Evolutionary conservation across 495 filamentous ascomycete species (phyloP).

Genomic region (Penicillium longicatenatum): DNA sequence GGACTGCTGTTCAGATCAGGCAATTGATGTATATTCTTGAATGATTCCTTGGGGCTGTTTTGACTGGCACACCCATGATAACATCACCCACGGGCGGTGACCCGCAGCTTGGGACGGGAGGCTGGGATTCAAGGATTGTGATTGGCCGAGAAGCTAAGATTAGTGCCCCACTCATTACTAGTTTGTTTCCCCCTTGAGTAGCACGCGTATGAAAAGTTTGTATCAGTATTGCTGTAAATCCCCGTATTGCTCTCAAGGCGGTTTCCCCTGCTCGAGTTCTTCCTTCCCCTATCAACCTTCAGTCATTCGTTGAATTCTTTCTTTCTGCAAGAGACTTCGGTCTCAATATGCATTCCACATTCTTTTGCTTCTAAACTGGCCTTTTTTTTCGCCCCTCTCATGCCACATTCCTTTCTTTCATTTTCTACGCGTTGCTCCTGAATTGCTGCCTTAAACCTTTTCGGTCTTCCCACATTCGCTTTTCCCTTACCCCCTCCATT

Average conservation of each 20-base stretch:
- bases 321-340: constrained; percentile 29
- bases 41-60: not conserved
- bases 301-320: constrained; percentile 46
- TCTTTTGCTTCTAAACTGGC: constrained; percentile 26
- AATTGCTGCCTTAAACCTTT: constrained; percentile 23
- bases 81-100: constrained; percentile 14
- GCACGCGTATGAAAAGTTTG: not conserved
- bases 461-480: constrained; percentile 20
- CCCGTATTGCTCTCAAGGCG: constrained; percentile 7
- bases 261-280: constrained; percentile 8
- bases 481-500: constrained; percentile 10
- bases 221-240: constrained; percentile 1
- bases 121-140: not conserved
- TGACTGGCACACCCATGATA: constrained; percentile 5
- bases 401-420: constrained; percentile 40
- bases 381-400: constrained; percentile 15
- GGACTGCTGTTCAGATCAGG: no score
- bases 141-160: not conserved
- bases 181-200: not conserved
- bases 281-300: constrained; percentile 32
- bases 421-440: constrained; percentile 27
- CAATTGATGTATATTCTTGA: not conserved
- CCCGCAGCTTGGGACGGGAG: constrained; percentile 3
- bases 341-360: constrained; percentile 33
- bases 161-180: not conserved